Evolutionary conservation across 2,329 filamentous ascomycete genomes (phyloP).

Genomic region (Colletotrichum acutatum): DNA sequence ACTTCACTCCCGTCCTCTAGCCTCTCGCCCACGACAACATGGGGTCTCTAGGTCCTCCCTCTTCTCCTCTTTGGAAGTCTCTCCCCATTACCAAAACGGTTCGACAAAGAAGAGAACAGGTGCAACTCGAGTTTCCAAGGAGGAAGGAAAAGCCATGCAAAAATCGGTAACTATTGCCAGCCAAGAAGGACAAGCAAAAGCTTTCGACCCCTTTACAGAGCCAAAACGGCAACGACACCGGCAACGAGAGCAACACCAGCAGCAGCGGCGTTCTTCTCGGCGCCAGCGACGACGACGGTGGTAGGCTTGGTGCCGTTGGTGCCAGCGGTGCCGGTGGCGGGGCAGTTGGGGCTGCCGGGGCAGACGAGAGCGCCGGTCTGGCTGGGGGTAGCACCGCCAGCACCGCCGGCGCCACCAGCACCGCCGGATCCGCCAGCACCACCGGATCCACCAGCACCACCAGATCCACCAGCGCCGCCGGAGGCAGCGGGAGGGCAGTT

Average conservation of each 20-base stretch:
- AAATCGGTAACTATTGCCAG: no score
- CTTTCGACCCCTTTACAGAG: slow-evolving; percentile 18
- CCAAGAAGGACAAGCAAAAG: no score
- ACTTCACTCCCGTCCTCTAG: neutral
- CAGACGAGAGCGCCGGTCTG: neutral
- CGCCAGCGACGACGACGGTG: slow-evolving; percentile 27
- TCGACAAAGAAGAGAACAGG: neutral
- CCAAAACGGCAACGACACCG: slow-evolving; percentile 20
- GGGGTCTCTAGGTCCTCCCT: neutral
- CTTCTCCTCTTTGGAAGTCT: slow-evolving; percentile 2
- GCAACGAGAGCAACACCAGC: slow-evolving; percentile 15
- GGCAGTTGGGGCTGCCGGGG: neutral
- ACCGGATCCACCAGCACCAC: neutral
- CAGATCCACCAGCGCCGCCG: neutral
- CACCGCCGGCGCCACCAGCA: neutral
- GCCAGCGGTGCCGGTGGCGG: neutral
- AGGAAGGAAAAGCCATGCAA: neutral
- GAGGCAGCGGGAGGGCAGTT: neutral
- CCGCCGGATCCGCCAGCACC: no score
- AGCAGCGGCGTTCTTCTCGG: slow-evolving; percentile 8
- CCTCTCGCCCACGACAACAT: neutral
- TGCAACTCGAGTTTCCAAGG: no score
- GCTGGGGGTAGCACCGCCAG: neutral
- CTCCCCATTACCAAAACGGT: neutral
- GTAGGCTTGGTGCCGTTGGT: neutral